Base-by-base conservation (phyloP, 768 basidiomycete genomes). In the Coprinopsis cinerea region DNA sequence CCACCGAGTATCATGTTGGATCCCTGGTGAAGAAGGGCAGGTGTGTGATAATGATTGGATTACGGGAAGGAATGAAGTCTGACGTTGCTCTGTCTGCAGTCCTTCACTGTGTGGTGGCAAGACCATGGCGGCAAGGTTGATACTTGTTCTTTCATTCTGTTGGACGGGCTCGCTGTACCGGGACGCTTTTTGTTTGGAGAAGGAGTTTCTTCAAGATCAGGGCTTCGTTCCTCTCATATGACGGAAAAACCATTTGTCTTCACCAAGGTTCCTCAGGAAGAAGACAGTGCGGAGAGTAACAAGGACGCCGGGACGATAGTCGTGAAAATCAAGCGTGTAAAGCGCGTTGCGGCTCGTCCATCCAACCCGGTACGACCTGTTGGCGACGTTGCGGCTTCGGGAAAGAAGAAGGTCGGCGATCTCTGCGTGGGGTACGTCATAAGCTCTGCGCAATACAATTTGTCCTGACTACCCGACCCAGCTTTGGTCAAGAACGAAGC, bases 241-340 rank as follows among this genome's bases (percentile, higher is more conserved):
- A 72, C 74, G 1, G 81, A 85, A 59, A 68, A 79, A 6, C 83
- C 83, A 1, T 87, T 87, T 59, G 54, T 76, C 27, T 87, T 88
- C 52, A 67, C 74, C 43, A 67, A 67, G 39, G 63, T 75, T 15
- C 57, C 66, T 22, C 67, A 67, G 36, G 44, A 50, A 2, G 52
- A 51, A 17, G 39, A 60, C 43, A 41, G 53, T 13, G 55, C 52
- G 15, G 48, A 43, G 15, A 23, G 61, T 25, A 57, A 59, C 37
- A 71, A 67, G 45, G 77, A 81, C 23, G 53, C 68, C 30, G 83
- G 83, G 4, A 77, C 72, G 54, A 78, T 86, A 36, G 62, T 63
- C 1, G 54, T 85, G 18, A 77, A 77, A 48, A 76, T 85, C 57
- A 67, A 70, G 52, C 58, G 71, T 45, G 64, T 77, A 44, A 67